Base-by-base conservation (phyloP, 169 alveolate genomes). In the Cryptosporidium parvum region DNA sequence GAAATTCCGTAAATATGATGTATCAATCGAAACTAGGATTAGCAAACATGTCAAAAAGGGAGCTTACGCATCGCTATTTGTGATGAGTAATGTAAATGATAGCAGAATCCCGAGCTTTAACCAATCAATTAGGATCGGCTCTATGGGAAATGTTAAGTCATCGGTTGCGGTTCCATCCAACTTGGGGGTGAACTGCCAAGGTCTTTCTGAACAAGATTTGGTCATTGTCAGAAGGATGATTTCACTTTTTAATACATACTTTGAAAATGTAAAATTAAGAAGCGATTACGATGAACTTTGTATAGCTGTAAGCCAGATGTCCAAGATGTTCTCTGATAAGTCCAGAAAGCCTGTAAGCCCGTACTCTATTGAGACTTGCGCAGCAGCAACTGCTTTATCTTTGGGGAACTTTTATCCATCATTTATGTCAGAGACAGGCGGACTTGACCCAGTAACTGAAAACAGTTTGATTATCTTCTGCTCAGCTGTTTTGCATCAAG, bases 231-330 rank as follows among this genome's bases (percentile, higher is more conserved):
- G 23, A 61, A 61, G 75, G 39, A 80, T 80, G 58, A 23, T 65
- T 48, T 61, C 89, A n/a, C 29, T 67, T 6, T 80, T 80, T 29
- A 12, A 18, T 18, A 42, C 39, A 0, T 62, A 80, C 26, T 80
- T 80, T 35, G 70, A 44, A 72, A 14, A 35, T 16, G 0, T 80
- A n/a, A 45, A n/a, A 42, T 26, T 59, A 61, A 80, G 75, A 45
- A 21, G 59, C 12, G 89, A 80, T 80, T 80, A 58, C 39, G 89
- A 80, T n/a, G 89, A 80, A 31, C 37, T 80, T 26, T 80, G 89
- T 80, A 23, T 80, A 8, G 89, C 80, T 0, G 80, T 80, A 2
- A 31, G 39, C 52, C 59, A 80, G 18, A 80, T 80, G 89, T 42
- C 89, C 23, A 80, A 65, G 10, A 14, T 7, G 0, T 21, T 29